phyloP scores from a whole-genome alignment of 257 asterid genomes.

The Solanum bukasovii region DNA sequence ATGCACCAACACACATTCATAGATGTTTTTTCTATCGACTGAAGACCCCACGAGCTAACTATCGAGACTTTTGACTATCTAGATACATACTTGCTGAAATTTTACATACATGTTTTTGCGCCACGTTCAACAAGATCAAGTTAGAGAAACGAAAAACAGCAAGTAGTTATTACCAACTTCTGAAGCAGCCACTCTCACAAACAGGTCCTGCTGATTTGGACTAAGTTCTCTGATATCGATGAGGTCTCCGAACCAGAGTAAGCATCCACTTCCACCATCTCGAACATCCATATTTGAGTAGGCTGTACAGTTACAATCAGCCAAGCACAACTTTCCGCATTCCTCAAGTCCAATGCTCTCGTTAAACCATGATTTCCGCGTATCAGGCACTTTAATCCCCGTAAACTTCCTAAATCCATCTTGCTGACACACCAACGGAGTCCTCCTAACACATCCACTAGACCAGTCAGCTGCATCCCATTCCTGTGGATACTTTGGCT shows the following conservation, averaged over 20 bases:
- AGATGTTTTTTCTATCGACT: not conserved
- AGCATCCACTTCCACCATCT: constrained; percentile 6
- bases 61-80: not conserved
- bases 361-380: not conserved
- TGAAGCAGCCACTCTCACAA: constrained; percentile 7
- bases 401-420: constrained; percentile 1
- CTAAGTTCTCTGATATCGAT: constrained; percentile 2
- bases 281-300: constrained; percentile 3
- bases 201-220: constrained; percentile 1
- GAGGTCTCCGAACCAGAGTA: constrained; percentile 11
- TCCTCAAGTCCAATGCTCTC: constrained; percentile 1
- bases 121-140: not conserved
- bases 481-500: constrained; percentile 4
- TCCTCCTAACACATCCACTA: constrained; percentile 8
- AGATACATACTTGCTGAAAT: not conserved
- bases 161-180: constrained; percentile 14
- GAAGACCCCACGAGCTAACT: not conserved
- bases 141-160: not conserved
- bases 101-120: not conserved
- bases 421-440: not conserved
- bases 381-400: constrained; percentile 15
- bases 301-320: constrained; percentile 13
- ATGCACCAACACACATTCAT: not conserved
- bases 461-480: constrained; percentile 8
- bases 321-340: constrained; percentile 9